phyloP scores from a whole-genome alignment of 352 stramenopile species.

The Phytopythium vexans region DNA sequence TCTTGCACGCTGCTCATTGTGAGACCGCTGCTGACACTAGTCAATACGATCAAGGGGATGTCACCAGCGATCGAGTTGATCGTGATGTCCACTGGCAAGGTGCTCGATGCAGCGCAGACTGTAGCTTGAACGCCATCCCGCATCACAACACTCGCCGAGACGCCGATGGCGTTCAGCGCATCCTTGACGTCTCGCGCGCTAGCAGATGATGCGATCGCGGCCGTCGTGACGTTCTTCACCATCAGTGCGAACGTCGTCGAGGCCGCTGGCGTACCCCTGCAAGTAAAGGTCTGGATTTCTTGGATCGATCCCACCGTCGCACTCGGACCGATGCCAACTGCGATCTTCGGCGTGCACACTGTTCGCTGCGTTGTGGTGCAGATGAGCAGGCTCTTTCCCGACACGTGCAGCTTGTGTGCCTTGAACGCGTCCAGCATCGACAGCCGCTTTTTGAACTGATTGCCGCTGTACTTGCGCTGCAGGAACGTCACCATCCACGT shows the following conservation, averaged over 20 bases:
- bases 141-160: conserved; percentile 55
- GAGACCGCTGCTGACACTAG: background rate
- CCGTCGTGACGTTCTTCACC: conserved; percentile 53
- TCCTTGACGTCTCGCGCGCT: conserved; percentile 31
- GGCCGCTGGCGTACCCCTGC: conserved; percentile 19
- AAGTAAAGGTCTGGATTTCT: conserved; percentile 65
- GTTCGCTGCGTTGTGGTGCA: conserved; percentile 42
- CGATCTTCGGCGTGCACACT: conserved; percentile 37
- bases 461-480: conserved; percentile 43
- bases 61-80: conserved; percentile 59
- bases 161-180: conserved; percentile 44
- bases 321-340: conserved; percentile 43
- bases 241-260: conserved; percentile 54
- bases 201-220: conserved; percentile 33
- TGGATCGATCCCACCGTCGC: conserved; percentile 31
- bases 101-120: conserved; percentile 34
- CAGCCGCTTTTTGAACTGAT: conserved; percentile 51
- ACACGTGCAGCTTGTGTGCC: conserved; percentile 56
- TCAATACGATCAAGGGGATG: conserved; percentile 24
- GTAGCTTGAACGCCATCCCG: conserved; percentile 31
- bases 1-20: conserved; percentile 19
- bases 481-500: conserved; percentile 78
- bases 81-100: conserved; percentile 40
- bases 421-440: conserved; percentile 39
- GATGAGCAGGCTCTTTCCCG: conserved; percentile 45